A percentile compares a stretch with the other conserved stretches of the same genome.
These are phyloP conservation scores for Fusarium equiseti DNA, from an alignment of 2,329 filamentous ascomycete genomes.

Conservation along the genomic window DNA sequence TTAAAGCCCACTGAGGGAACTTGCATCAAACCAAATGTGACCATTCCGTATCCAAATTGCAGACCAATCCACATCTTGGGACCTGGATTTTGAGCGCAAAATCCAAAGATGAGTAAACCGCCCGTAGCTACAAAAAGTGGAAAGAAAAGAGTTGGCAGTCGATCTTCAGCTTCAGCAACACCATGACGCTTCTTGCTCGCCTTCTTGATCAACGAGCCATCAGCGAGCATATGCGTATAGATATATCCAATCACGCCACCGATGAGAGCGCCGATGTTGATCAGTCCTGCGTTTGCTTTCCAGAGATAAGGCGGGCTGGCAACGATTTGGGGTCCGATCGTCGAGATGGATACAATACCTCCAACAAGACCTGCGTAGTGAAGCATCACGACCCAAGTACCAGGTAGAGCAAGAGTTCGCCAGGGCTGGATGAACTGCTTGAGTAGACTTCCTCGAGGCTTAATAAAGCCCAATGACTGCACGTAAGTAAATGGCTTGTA, in stretches of 20 bases:
- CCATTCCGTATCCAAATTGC: constrained; percentile 52
- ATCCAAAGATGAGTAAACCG: constrained; percentile 54
- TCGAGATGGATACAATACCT: constrained; percentile 52
- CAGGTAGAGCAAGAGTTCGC: constrained; percentile 45
- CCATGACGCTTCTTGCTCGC: constrained; percentile 44
- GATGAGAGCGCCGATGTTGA: constrained; percentile 52
- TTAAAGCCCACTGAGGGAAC: constrained; percentile 56
- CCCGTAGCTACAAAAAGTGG: constrained; percentile 48
- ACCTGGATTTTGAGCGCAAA: constrained; percentile 52
- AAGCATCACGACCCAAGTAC: constrained; percentile 53
- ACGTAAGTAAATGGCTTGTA: constrained; percentile 13
- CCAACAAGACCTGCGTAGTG: constrained; percentile 55
- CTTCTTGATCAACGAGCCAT: constrained; percentile 22
- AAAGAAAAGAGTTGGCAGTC: constrained; percentile 50
- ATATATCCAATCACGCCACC: constrained; percentile 48
- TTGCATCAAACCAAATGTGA: constrained; percentile 55
- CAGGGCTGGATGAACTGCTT: constrained; percentile 25
- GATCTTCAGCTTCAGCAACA: constrained; percentile 50
- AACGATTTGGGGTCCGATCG: constrained; percentile 51
- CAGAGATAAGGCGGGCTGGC: constrained; percentile 51
- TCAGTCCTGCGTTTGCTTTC: constrained; percentile 50
- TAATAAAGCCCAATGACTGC: constrained; percentile 24
- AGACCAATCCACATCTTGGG: constrained; percentile 52
- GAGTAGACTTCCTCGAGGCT: constrained; percentile 13
- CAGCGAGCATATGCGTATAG: constrained; percentile 47